Percentiles rank a stretch among this genome's conserved stretches.
These are phyloP conservation scores for Aspergillus aculeatinus DNA, from an alignment of 2,329 filamentous ascomycete genomes.

Conservation along the genomic window DNA sequence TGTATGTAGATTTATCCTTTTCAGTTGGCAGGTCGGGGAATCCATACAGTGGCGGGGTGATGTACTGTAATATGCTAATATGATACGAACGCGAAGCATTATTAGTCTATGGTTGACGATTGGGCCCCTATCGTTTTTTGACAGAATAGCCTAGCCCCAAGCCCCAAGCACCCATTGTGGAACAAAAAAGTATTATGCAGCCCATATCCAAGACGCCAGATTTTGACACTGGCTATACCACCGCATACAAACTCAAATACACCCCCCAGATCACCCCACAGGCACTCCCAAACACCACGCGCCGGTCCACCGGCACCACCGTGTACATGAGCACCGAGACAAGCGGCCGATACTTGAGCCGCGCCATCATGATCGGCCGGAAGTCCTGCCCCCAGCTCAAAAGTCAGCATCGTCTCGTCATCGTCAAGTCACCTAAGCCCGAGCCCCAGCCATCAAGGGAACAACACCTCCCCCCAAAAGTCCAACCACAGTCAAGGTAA, in stretches of 20 bases:
- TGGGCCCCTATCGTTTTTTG: too few relatives aligned
- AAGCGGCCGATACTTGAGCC: slow-evolving; percentile 70
- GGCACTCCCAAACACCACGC: slow-evolving; percentile 69
- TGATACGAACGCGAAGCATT: not conserved
- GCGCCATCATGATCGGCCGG: slow-evolving; percentile 63
- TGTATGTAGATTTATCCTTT: not conserved
- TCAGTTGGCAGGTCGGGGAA: not conserved
- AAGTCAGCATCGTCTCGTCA: too few relatives aligned
- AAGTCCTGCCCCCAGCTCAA: slow-evolving; percentile 54
- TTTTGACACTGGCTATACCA: slow-evolving; percentile 20
- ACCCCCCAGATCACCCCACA: slow-evolving; percentile 74
- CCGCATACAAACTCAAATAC: slow-evolving; percentile 67
- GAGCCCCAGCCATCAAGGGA: not conserved
- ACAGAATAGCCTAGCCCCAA: too few relatives aligned
- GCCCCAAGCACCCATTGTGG: too few relatives aligned
- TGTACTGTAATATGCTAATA: not conserved
- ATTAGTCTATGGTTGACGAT: too few relatives aligned
- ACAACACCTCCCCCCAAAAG: not conserved
- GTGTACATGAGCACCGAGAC: slow-evolving; percentile 71
- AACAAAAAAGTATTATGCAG: too few relatives aligned
- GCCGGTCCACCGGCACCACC: slow-evolving; percentile 67
- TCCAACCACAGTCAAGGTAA: not conserved
- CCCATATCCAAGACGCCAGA: too few relatives aligned
- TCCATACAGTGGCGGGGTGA: too few relatives aligned
- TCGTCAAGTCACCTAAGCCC: not conserved